These are phyloP conservation scores for Pseudozyma thailandica DNA, from an alignment of 1,284 basidiomycete genomes.

Conservation along the genomic window DNA sequence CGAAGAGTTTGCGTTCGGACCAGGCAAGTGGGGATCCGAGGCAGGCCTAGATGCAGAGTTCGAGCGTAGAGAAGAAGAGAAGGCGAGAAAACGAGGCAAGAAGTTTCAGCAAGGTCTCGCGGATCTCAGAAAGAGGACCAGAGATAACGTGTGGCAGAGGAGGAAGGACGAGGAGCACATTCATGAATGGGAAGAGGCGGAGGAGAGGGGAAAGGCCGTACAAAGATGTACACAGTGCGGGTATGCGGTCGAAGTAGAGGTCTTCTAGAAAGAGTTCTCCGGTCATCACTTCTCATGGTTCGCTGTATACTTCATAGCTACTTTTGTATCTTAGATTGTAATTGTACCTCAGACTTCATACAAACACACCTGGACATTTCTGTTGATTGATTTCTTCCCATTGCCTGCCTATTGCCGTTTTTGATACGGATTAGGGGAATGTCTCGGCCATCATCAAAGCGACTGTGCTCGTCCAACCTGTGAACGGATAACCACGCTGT, in stretches of 20 bases:
- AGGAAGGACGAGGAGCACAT: conserved; percentile 60
- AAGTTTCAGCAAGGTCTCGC: conserved; percentile 72
- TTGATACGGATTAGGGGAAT: conserved; percentile 26
- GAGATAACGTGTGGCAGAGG: conserved; percentile 61
- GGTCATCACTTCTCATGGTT: too few species aligned
- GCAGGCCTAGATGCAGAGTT: conserved; percentile 91
- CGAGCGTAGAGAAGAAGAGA: conserved; percentile 80
- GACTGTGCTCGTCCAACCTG: conserved; percentile 63
- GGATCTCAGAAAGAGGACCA: conserved; percentile 59
- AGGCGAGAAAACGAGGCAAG: conserved; percentile 89
- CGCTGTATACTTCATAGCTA: not conserved
- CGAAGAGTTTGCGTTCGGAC: conserved; percentile 88
- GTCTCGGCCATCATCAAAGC: conserved; percentile 66
- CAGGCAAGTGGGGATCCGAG: conserved; percentile 92
- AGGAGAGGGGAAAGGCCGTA: conserved; percentile 32
- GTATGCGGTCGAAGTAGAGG: conserved; percentile 56
- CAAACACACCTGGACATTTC: not conserved
- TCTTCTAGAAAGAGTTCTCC: conserved; percentile 25
- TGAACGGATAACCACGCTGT: conserved; percentile 74
- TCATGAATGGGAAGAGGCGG: conserved; percentile 56
- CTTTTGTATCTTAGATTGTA: not conserved
- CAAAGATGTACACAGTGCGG: conserved; percentile 55
- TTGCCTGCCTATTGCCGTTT: not conserved
- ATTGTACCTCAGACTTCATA: not conserved
- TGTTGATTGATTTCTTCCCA: not conserved